A percentile compares a stretch with the other conserved stretches of the same genome.
These are phyloP conservation scores for Ocimum tenuiflorum DNA, from an alignment of 257 asterid species.

Conservation along the genomic window DNA sequence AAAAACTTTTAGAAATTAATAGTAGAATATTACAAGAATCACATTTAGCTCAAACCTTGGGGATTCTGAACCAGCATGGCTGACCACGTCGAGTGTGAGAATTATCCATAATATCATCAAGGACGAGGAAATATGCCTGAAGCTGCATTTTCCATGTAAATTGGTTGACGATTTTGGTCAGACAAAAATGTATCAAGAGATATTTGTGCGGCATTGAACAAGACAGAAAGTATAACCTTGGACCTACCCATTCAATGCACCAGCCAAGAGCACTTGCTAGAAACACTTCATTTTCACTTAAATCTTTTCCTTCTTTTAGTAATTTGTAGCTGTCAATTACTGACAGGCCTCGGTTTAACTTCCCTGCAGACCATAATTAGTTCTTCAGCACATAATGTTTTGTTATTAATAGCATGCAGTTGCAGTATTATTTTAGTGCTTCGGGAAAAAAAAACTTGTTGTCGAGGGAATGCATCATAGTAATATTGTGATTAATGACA, in stretches of 20 bases:
- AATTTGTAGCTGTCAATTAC: conserved; percentile 85
- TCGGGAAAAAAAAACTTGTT: conserved; percentile 1
- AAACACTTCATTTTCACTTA: conserved; percentile 63
- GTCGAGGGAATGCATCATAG: neutral
- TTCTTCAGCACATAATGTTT: conserved; percentile 4
- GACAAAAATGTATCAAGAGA: neutral
- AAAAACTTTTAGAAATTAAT: conserved; percentile 1
- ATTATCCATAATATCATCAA: conserved; percentile 82
- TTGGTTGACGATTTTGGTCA: conserved; percentile 11
- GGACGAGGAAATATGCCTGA: conserved; percentile 92
- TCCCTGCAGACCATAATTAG: conserved; percentile 46
- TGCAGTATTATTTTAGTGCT: neutral
- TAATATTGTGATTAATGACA: conserved; percentile 6
- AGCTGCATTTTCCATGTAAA: conserved; percentile 47
- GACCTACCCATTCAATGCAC: conserved; percentile 95
- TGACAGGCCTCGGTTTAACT: conserved; percentile 86
- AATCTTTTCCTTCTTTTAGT: conserved; percentile 70
- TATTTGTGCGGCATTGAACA: conserved; percentile 1
- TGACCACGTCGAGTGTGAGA: conserved; percentile 92
- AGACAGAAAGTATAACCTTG: neutral
- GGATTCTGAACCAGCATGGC: conserved; percentile 79
- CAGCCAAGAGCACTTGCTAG: conserved; percentile 81
- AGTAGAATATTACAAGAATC: conserved; percentile 4
- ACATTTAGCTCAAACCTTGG: conserved; percentile 50
- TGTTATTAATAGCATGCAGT: neutral